Percentiles rank a stretch among this genome's conserved stretches.
phyloP scores from a whole-genome alignment of 768 basidiomycete species.

The Rossbeevera mucosa region DNA sequence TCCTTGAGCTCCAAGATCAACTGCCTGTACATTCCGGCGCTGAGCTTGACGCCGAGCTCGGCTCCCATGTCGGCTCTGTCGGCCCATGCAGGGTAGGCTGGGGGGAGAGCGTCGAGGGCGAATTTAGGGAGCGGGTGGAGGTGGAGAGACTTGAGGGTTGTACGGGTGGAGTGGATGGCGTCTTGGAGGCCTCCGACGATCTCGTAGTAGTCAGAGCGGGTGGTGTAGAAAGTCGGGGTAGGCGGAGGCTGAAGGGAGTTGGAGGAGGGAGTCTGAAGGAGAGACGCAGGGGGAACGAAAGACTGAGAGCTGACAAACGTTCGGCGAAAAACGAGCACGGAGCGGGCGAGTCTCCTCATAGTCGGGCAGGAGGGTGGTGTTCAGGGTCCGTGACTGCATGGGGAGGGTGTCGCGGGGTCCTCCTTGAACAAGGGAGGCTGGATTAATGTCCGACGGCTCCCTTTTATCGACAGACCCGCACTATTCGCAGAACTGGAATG shows the following conservation, averaged over 20 bases:
- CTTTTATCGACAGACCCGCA: no score
- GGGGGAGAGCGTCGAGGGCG: slow-evolving; percentile 54
- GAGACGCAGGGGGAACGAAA: slow-evolving; percentile 28
- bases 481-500: not conserved
- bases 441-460: no score
- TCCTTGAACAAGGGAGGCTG: not conserved
- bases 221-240: slow-evolving; percentile 83
- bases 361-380: slow-evolving; percentile 6
- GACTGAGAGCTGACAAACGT: slow-evolving; percentile 11
- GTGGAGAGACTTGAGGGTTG: slow-evolving; percentile 55
- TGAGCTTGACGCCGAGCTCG: slow-evolving; percentile 56
- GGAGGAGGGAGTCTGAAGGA: not conserved
- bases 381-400: slow-evolving; percentile 11
- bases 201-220: slow-evolving; percentile 70
- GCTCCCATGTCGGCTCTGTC: slow-evolving; percentile 52
- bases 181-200: slow-evolving; percentile 61
- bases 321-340: slow-evolving; percentile 9
- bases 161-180: slow-evolving; percentile 54
- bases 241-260: slow-evolving; percentile 37
- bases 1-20: slow-evolving; percentile 59
- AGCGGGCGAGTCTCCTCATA: slow-evolving; percentile 4
- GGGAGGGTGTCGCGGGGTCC: slow-evolving; percentile 15
- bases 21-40: slow-evolving; percentile 65
- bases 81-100: slow-evolving; percentile 66
- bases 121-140: slow-evolving; percentile 78